Evolutionary conservation across 345 rosid species (phyloP).

Genomic region (Cardamine resedifolia): DNA sequence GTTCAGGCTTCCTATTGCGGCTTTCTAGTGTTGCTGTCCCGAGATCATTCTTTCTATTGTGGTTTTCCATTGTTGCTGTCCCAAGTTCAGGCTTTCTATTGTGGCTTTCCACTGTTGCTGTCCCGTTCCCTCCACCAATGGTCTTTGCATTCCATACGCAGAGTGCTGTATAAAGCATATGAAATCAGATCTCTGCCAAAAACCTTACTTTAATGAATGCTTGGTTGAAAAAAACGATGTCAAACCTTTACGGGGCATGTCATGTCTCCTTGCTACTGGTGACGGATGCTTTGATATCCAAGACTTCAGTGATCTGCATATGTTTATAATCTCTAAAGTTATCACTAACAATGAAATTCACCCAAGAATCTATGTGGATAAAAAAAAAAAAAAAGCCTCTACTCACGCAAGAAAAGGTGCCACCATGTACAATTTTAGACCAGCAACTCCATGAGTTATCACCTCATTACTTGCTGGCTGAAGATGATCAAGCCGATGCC

Average conservation of each 20-base stretch:
- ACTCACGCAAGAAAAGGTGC: constrained; percentile 90
- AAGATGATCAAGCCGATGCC: constrained; percentile 93
- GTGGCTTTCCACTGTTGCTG: constrained; percentile 28
- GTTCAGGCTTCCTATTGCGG: constrained; percentile 27
- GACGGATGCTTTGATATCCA: constrained; percentile 75
- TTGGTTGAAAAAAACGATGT: constrained; percentile 18
- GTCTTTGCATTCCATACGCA: constrained; percentile 85
- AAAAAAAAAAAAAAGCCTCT: not conserved
- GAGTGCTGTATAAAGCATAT: constrained; percentile 44
- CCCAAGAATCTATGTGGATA: not conserved
- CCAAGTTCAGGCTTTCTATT: constrained; percentile 36
- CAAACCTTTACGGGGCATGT: constrained; percentile 65
- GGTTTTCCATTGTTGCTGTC: constrained; percentile 6
- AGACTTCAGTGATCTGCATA: constrained; percentile 63
- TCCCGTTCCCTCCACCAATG: constrained; percentile 51
- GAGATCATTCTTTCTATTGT: constrained; percentile 36
- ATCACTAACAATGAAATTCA: not conserved
- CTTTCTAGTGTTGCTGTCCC: constrained; percentile 32
- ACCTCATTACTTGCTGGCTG: constrained; percentile 71
- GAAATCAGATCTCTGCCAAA: constrained; percentile 23
- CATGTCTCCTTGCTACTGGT: constrained; percentile 54
- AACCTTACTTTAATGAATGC: not conserved
- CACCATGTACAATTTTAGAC: constrained; percentile 96
- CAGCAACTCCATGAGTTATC: constrained; percentile 81
- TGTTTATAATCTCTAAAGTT: constrained; percentile 8